Evolutionary conservation across 768 basidiomycete species (phyloP).

Genomic region (Vararia minispora): DNA sequence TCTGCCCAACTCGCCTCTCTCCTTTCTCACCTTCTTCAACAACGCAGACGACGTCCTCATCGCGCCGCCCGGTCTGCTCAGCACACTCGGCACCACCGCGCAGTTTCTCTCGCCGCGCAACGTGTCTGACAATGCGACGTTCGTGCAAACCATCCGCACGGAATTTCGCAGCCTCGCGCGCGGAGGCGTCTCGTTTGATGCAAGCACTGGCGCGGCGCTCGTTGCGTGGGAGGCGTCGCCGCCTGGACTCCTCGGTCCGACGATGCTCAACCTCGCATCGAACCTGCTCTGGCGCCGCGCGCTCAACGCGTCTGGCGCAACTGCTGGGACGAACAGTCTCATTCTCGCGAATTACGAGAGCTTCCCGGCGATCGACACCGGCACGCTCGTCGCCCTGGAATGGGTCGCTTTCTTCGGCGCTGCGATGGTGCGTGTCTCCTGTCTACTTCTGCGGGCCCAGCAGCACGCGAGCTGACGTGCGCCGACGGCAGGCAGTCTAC

Average conservation of each 20-base stretch:
- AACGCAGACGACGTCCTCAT: slow-evolving; percentile 29
- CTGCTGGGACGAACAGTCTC: slow-evolving; percentile 29
- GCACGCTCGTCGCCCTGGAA: slow-evolving; percentile 50
- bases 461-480: not conserved
- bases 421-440: slow-evolving; percentile 40
- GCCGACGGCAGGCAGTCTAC: slow-evolving; percentile 42
- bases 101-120: slow-evolving; percentile 25
- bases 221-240: slow-evolving; percentile 64
- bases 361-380: slow-evolving; percentile 46
- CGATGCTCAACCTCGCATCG: slow-evolving; percentile 55
- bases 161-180: slow-evolving; percentile 44
- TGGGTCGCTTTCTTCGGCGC: slow-evolving; percentile 71
- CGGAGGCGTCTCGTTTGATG: slow-evolving; percentile 60
- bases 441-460: not conserved
- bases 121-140: slow-evolving; percentile 47
- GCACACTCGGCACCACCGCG: slow-evolving; percentile 33
- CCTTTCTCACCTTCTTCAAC: slow-evolving; percentile 20
- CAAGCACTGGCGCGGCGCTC: slow-evolving; percentile 35
- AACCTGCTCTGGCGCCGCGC: slow-evolving; percentile 60
- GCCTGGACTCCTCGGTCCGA: slow-evolving; percentile 45
- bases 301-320: slow-evolving; percentile 37
- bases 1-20: slow-evolving; percentile 37
- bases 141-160: slow-evolving; percentile 39
- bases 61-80: slow-evolving; percentile 43
- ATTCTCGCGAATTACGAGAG: slow-evolving; percentile 46